Conservation (phyloP, 208 protist genomes). For the Vickermania spadyakhi region DNA sequence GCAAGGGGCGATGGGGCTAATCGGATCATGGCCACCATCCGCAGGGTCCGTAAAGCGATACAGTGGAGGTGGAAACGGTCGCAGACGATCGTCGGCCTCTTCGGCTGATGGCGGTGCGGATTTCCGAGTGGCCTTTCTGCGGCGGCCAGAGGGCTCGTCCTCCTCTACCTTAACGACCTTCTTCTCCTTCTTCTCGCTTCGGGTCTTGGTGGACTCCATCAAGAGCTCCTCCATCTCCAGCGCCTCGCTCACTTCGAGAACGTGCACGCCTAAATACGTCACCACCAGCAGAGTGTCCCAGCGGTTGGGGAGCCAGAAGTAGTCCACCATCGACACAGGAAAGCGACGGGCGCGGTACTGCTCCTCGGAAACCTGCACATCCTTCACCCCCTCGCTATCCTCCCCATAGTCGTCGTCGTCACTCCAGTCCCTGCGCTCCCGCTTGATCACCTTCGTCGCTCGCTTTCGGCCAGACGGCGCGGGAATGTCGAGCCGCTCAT, state of each 20-base stretch:
- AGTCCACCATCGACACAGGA: slow-evolving; percentile 21
- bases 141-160: too few relatives aligned
- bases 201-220: slow-evolving; percentile 11
- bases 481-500: too few relatives aligned
- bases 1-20: not conserved
- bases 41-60: not conserved
- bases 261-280: slow-evolving; percentile 31
- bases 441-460: too few relatives aligned
- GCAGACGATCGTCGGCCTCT: too few relatives aligned
- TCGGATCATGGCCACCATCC: not conserved
- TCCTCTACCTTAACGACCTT: too few relatives aligned
- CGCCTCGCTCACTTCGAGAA: slow-evolving; percentile 23
- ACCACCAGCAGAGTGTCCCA: slow-evolving; percentile 57
- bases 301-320: slow-evolving; percentile 34
- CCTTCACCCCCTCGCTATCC: too few relatives aligned
- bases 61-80: not conserved
- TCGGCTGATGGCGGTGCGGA: too few relatives aligned
- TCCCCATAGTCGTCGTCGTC: too few relatives aligned
- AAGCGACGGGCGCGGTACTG: not conserved
- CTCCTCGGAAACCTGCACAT: too few relatives aligned
- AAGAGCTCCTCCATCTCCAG: slow-evolving; percentile 28
- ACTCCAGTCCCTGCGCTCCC: too few relatives aligned
- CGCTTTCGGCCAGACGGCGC: too few relatives aligned
- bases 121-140: not conserved
- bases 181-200: not conserved